Evolutionary conservation across 305 asterid species (phyloP).

Genomic region (Solanum aculeatissimum): DNA sequence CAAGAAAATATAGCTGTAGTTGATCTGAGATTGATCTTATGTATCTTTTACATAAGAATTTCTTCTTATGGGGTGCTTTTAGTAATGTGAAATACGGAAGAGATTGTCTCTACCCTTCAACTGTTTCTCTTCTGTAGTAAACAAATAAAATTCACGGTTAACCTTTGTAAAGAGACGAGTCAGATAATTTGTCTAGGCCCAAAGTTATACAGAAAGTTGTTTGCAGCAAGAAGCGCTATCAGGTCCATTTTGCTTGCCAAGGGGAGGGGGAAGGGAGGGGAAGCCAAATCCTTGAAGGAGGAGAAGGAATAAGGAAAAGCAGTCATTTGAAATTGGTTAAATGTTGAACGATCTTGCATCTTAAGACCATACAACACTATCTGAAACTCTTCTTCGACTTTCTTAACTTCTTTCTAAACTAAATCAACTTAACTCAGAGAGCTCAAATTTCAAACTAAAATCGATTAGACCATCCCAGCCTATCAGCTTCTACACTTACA

Average conservation of each 20-base stretch:
- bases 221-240: background rate
- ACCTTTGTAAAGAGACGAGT: background rate
- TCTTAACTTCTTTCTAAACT: background rate
- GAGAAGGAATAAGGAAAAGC: background rate
- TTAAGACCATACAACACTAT: background rate
- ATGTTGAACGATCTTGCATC: background rate
- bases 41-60: background rate
- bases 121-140: background rate
- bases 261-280: background rate
- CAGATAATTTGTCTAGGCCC: background rate
- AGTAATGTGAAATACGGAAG: background rate
- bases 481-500: background rate
- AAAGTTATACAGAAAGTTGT: background rate
- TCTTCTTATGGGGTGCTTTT: background rate
- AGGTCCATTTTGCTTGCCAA: background rate
- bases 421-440: background rate
- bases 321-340: background rate
- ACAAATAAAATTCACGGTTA: background rate
- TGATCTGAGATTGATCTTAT: background rate
- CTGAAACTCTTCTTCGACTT: background rate
- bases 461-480: background rate
- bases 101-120: background rate
- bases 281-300: background rate
- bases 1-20: background rate
- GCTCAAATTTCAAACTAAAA: background rate